Percentiles rank a stretch among this genome's conserved stretches.
Conservation (phyloP, 768 basidiomycete genomes). For the Strobilomyces dryophilus region DNA sequence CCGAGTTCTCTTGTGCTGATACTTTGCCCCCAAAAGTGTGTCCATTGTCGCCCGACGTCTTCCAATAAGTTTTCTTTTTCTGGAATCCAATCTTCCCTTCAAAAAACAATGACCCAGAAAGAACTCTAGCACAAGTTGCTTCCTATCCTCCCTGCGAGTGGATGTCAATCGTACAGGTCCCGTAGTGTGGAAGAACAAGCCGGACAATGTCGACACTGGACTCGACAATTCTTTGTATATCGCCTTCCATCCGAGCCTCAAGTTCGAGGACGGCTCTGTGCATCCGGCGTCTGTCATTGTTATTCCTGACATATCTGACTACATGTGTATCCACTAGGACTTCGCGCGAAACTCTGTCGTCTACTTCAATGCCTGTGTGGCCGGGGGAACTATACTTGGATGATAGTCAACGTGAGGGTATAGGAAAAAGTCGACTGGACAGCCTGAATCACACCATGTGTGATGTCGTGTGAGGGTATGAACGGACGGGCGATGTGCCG, state of each 20-base stretch:
- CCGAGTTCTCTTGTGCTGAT: neutral
- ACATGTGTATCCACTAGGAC: constrained; percentile 2
- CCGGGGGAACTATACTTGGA: constrained; percentile 45
- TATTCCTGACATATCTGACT: neutral
- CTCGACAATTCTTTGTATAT: constrained; percentile 18
- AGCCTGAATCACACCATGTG: constrained; percentile 62
- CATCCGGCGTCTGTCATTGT: constrained; percentile 9
- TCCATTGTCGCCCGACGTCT: constrained; percentile 8
- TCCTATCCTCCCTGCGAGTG: too few species aligned
- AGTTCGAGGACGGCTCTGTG: constrained; percentile 11
- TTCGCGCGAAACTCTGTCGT: constrained; percentile 5
- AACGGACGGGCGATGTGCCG: constrained; percentile 48
- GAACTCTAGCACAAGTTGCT: neutral
- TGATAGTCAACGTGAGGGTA: constrained; percentile 74
- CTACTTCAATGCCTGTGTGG: constrained; percentile 10
- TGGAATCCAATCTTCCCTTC: constrained; percentile 2
- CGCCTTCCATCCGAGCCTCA: constrained; percentile 2
- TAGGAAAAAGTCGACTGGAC: constrained; percentile 63
- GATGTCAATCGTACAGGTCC: constrained; percentile 13
- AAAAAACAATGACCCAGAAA: neutral
- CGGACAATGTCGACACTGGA: neutral
- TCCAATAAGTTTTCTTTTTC: constrained; percentile 13
- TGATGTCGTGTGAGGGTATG: constrained; percentile 59
- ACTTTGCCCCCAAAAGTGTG: neutral
- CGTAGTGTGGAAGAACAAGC: constrained; percentile 10